Evolutionary conservation across 495 filamentous ascomycete genomes (phyloP).

Genomic region (Tuber aestivum): DNA sequence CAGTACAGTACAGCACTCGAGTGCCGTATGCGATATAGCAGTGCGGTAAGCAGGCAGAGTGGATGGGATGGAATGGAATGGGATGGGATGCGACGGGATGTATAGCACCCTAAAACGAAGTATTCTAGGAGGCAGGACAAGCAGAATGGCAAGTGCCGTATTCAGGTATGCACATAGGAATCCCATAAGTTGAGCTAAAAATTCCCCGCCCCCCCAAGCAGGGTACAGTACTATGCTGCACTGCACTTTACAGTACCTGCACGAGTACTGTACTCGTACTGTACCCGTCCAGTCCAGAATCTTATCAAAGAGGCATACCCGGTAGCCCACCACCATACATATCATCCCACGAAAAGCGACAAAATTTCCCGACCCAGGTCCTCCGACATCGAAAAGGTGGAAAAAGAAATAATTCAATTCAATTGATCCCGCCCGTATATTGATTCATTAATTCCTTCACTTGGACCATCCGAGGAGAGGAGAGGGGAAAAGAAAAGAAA

Average conservation of each 20-base stretch:
- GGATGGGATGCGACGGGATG: neutral
- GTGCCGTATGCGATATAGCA: neutral
- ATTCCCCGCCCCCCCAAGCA: neutral
- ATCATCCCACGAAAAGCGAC: neutral
- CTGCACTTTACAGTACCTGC: neutral
- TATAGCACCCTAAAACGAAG: neutral
- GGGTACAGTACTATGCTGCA: neutral
- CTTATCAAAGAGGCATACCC: neutral
- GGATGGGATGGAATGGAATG: neutral
- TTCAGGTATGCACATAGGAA: neutral
- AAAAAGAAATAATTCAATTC: neutral
- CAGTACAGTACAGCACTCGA: neutral
- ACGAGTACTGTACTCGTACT: too few relatives aligned
- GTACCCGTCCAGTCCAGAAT: neutral
- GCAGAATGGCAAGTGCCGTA: neutral
- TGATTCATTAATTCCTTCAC: neutral
- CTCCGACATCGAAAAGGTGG: neutral
- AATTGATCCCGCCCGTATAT: neutral
- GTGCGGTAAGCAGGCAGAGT: neutral
- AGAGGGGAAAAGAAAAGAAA: neutral
- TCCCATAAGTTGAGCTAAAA: neutral
- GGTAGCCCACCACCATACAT: neutral
- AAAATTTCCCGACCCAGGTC: neutral
- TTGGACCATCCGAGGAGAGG: neutral
- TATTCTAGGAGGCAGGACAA: neutral